These are phyloP conservation scores for Jamesozyma spencerorum DNA, from an alignment of 805 yeast genomes.

Conservation along the genomic window DNA sequence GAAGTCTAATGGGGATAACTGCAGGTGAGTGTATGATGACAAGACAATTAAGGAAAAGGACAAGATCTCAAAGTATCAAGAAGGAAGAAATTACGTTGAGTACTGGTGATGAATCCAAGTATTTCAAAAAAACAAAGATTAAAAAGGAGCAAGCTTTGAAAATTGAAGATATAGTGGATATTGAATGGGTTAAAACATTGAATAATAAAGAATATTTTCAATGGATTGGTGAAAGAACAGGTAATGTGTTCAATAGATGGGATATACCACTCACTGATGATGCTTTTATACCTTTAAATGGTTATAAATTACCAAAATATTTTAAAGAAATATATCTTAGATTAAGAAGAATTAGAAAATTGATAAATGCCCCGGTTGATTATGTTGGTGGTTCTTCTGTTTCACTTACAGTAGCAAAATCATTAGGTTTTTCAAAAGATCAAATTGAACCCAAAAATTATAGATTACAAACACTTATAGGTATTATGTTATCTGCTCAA, in stretches of 20 bases:
- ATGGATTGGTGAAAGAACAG: conserved; percentile 19
- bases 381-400: conserved; percentile 71
- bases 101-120: conserved; percentile 4
- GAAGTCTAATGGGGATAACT: no score
- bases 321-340: conserved; percentile 51
- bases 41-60: conserved; percentile 3
- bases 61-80: not conserved
- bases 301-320: conserved; percentile 31
- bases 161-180: conserved; percentile 11
- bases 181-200: conserved; percentile 23
- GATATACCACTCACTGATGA: conserved; percentile 10
- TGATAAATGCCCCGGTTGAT: conserved; percentile 76
- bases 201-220: conserved; percentile 22
- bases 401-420: conserved; percentile 33
- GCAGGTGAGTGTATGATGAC: not conserved
- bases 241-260: conserved; percentile 21
- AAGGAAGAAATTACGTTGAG: not conserved
- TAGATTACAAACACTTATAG: conserved; percentile 67
- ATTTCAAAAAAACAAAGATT: conserved; percentile 2
- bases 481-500: conserved; percentile 83
- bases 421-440: conserved; percentile 20
- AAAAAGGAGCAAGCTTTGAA: conserved; percentile 2
- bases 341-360: conserved; percentile 57
- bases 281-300: conserved; percentile 8
- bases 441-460: conserved; percentile 31